Percentiles rank a stretch among this genome's conserved stretches.
phyloP scores from a whole-genome alignment of 2,329 filamentous ascomycete genomes.

The Diaporthe nobilis region DNA sequence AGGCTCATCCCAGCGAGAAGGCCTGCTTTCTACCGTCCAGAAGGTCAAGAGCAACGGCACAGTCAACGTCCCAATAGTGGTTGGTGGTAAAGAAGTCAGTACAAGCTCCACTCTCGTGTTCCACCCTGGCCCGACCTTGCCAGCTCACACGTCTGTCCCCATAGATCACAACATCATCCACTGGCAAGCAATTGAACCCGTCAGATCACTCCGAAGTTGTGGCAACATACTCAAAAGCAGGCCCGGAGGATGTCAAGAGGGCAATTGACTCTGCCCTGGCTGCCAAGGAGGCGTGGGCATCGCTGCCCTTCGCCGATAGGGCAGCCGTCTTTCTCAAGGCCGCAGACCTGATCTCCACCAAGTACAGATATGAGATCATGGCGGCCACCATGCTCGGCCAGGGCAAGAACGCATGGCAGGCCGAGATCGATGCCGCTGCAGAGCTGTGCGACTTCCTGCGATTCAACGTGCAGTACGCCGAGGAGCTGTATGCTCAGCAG shows the following conservation, averaged over 20 bases:
- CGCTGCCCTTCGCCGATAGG: slow-evolving; percentile 88
- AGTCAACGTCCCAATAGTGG: slow-evolving; percentile 84
- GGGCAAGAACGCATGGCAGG: slow-evolving; percentile 98
- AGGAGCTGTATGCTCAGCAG: slow-evolving; percentile 91
- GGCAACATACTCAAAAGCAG: slow-evolving; percentile 89
- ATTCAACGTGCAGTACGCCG: slow-evolving; percentile 94
- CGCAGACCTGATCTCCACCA: slow-evolving; percentile 88
- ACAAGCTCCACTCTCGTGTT: neutral
- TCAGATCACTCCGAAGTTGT: slow-evolving; percentile 82
- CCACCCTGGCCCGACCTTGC: neutral
- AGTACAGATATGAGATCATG: slow-evolving; percentile 98
- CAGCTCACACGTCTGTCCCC: slow-evolving; percentile 35
- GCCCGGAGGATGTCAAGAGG: slow-evolving; percentile 78
- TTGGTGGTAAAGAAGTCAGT: slow-evolving; percentile 84
- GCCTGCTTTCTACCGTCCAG: slow-evolving; percentile 81
- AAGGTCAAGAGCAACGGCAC: slow-evolving; percentile 77
- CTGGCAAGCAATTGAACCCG: slow-evolving; percentile 84
- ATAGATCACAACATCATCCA: slow-evolving; percentile 76
- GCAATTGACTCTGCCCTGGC: slow-evolving; percentile 88
- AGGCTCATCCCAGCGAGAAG: slow-evolving; percentile 83
- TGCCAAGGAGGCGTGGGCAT: slow-evolving; percentile 90
- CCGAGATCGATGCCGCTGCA: slow-evolving; percentile 96
- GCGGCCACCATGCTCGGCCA: slow-evolving; percentile 96
- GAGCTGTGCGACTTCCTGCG: slow-evolving; percentile 94
- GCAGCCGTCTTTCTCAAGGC: slow-evolving; percentile 97